phyloP scores from a whole-genome alignment of 495 filamentous ascomycete species.

The Cenococcum geophilum region DNA sequence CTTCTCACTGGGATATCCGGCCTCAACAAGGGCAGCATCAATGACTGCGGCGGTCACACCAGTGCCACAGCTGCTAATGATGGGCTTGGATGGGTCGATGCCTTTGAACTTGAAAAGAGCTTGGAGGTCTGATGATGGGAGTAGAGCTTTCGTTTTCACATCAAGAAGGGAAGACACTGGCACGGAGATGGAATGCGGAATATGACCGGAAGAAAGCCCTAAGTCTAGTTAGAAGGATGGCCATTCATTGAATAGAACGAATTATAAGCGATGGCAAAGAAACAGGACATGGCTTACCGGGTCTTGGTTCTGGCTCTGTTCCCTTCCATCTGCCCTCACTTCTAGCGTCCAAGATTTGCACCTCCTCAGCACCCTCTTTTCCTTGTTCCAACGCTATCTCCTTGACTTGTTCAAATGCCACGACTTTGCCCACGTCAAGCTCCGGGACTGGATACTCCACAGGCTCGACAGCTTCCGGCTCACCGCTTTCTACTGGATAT shows the following conservation, averaged over 20 bases:
- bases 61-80: conserved; percentile 86
- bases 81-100: conserved; percentile 72
- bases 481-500: conserved; percentile 70
- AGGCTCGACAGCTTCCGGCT: conserved; percentile 45
- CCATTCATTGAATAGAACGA: background rate
- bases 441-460: conserved; percentile 53
- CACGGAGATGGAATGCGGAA: conserved; percentile 80
- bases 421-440: conserved; percentile 51
- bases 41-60: conserved; percentile 92
- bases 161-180: conserved; percentile 76
- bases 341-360: conserved; percentile 89
- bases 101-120: conserved; percentile 72
- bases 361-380: conserved; percentile 70
- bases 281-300: conserved; percentile 38
- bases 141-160: conserved; percentile 70
- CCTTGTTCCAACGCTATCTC: conserved; percentile 65
- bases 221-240: background rate
- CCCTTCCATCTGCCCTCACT: conserved; percentile 74
- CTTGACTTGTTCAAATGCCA: conserved; percentile 73
- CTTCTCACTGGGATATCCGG: conserved; percentile 59
- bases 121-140: conserved; percentile 63
- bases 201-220: conserved; percentile 80
- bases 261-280: background rate
- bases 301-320: conserved; percentile 76
- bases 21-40: conserved; percentile 76